Evolutionary conservation across 2,329 filamentous ascomycete genomes (phyloP), one percentile per base, ranked within the genome.

Genomic region (Domatiomyces globalis): DNA sequence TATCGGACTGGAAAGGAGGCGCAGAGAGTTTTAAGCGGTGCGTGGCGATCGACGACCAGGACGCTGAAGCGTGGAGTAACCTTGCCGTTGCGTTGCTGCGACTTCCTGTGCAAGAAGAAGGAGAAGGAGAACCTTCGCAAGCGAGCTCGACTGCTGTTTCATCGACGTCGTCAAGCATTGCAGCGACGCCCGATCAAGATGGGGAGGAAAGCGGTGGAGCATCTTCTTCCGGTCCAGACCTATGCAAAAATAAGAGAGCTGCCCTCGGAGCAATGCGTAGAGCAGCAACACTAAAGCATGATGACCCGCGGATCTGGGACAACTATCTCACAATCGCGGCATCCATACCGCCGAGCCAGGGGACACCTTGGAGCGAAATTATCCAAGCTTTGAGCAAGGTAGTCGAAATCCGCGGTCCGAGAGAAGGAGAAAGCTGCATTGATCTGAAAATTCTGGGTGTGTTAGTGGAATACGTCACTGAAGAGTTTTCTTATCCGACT

Each of bases 31-130:
- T 94, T 66, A 81, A 82, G 7, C 78, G 88, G 19, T 84, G 84
- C 7, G 89, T 98, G 9, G 81, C 85, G 58, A 76, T 86, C 9
- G 92, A 95, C 46, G 89, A 94, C 22, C 82, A 84, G 49, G 89
- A 95, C 63, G 90, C 89, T 0, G 81, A 94, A 63, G 87, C 87
- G 0, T 98, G 92, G 87, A 94, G 85, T 61, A 98, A 98, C 63
- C 76, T 98, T 19, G 92, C 89, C 0, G 88, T 85, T 1, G 83
- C 90, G 0, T 75, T 96, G 1, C 78, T 88, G 78, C 66, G 74
- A 71, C 44, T 67, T 5, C 60, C 63, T 43, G 59, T 62, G 10
- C 58, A 65, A 12, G 61, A 25, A 25, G 15, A 47, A 29, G 49
- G 50, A 10, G 43, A 33, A 46, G 53, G 42, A 2, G 68, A 70